Base-by-base conservation (phyloP, 768 basidiomycete species). In the Tulasnella sp. region DNA sequence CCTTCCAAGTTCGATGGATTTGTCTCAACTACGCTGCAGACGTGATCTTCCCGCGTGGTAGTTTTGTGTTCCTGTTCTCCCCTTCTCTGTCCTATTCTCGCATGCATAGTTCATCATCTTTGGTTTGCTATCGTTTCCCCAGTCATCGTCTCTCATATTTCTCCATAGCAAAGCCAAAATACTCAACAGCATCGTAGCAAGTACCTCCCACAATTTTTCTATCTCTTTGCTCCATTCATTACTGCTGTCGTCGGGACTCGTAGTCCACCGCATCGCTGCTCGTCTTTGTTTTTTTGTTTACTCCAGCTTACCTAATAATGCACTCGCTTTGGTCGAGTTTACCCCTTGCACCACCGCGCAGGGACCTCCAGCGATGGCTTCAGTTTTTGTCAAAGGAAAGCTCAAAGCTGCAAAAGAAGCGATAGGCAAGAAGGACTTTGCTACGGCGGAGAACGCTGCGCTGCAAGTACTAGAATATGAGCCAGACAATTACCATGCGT, bases 401-500 rank as follows among this genome's bases (percentile, higher is more conserved):
- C 87, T 97, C 79, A 97, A 96, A 83, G 83, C 86, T 29, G 91
- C 93, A 15, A 88, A 92, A 77, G 93, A 95, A 74, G 86, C 89
- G 3, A 83, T 97, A 29, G 85, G 84, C 15, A 91, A 90, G 81
- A 94, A 94, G 81, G 90, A 96, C 78, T 95, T 88, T 79, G 81
- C 84, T 4, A 83, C 83, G 25, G 95, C 93, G 14, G 88, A 87
- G 77, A 87, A 90, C 78, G 87, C 89, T n/a, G 89, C 91, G 9
- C 81, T 84, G 58, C 87, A 89, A 78, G 89, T 90, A 11, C 83
- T 94, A 22, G 89, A 90, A 45, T 90, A 36, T 78, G 96, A 97
- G 76, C 87, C 91, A 0, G 87, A 89, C 58, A 95, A 94, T 80
- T 97, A 97, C 81, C 90, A 92, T 80, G 96, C 93, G 94, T 64